Conservation (phyloP, 2,329 filamentous ascomycete genomes). For the Ophiostoma ulmi region DNA sequence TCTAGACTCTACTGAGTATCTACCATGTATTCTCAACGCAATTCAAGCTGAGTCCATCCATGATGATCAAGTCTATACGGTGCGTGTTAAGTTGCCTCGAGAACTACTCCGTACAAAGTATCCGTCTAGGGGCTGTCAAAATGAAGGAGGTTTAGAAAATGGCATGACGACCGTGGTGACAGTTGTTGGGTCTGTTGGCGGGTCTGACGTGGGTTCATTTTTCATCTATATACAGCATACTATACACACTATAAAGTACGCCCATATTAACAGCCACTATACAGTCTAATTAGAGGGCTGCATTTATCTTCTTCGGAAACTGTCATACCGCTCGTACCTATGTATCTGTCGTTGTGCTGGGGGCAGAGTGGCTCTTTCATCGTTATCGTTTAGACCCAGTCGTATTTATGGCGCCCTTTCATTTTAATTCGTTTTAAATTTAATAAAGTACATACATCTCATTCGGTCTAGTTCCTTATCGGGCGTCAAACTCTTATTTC, state of each 20-base stretch:
- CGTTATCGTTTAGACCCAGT: slow-evolving; percentile 5
- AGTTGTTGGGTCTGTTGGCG: not conserved
- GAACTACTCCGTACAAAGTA: not conserved
- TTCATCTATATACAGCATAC: too few species aligned
- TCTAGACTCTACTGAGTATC: too few species aligned
- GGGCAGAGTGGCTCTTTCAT: slow-evolving; percentile 1
- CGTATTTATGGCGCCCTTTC: slow-evolving; percentile 10
- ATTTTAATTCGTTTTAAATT: slow-evolving; percentile 10
- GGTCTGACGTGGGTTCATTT: not conserved
- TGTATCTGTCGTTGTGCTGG: not conserved
- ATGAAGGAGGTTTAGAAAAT: not conserved
- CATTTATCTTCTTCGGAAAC: slow-evolving; percentile 2
- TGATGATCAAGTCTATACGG: not conserved
- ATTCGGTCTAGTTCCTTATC: not conserved
- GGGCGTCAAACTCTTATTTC: slow-evolving; percentile 6
- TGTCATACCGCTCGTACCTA: not conserved
- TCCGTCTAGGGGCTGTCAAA: not conserved
- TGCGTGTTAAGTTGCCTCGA: too few species aligned
- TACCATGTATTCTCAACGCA: not conserved
- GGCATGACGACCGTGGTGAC: not conserved
- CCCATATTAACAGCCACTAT: too few species aligned
- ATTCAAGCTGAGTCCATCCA: not conserved
- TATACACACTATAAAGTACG: not conserved
- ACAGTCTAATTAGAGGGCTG: not conserved
- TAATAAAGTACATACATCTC: not conserved